phyloP scores from a whole-genome alignment of 164 flowering plant species.

The Dillenia turbinata region DNA sequence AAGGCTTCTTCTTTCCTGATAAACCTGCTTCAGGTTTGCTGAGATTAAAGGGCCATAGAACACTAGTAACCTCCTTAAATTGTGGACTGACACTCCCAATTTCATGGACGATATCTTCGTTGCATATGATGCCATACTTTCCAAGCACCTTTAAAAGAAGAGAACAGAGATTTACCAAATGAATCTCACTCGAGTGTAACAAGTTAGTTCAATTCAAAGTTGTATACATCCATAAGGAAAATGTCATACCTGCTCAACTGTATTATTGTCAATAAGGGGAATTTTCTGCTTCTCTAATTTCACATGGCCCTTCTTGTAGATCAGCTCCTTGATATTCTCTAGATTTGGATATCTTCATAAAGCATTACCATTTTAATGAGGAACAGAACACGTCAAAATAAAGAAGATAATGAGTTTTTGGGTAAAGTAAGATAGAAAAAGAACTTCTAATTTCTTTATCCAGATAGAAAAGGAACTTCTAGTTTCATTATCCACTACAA shows the following conservation, averaged over 20 bases:
- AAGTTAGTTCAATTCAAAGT: background rate
- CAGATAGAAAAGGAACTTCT: too few relatives aligned
- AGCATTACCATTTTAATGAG: slow-evolving; percentile 2
- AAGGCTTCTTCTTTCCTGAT: slow-evolving; percentile 38
- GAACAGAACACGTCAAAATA: too few relatives aligned
- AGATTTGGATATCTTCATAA: slow-evolving; percentile 71
- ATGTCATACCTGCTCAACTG: slow-evolving; percentile 67
- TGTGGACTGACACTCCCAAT: slow-evolving; percentile 63
- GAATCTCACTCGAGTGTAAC: background rate
- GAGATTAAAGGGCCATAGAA: slow-evolving; percentile 72
- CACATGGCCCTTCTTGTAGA: slow-evolving; percentile 70
- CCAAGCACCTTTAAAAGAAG: slow-evolving; percentile 50
- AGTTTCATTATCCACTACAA: background rate
- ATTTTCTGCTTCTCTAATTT: slow-evolving; percentile 41
- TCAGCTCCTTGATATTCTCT: slow-evolving; percentile 74
- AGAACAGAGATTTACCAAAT: background rate
- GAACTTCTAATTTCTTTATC: too few relatives aligned
- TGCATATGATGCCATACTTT: slow-evolving; percentile 52
- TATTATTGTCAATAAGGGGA: slow-evolving; percentile 79
- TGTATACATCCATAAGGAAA: background rate
- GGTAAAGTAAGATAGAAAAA: background rate
- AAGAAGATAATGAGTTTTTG: background rate
- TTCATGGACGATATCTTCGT: slow-evolving; percentile 81
- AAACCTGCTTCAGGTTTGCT: slow-evolving; percentile 58
- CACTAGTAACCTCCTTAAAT: slow-evolving; percentile 56